Conservation (phyloP, 176 grass and related monocot genomes). For the Puya raimondii region DNA sequence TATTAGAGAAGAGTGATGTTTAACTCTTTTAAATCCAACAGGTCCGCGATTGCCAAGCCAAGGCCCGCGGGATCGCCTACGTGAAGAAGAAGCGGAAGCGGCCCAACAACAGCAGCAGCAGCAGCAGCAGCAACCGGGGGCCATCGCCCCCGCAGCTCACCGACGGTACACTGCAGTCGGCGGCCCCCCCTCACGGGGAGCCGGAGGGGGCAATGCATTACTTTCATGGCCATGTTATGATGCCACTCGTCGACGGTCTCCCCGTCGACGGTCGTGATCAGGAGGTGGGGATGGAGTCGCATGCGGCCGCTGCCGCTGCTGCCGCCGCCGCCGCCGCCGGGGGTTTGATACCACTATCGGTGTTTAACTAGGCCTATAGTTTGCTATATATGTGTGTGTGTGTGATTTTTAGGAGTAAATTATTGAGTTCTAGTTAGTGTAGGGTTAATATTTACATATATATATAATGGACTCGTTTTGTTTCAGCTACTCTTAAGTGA, state of each 20-base stretch:
- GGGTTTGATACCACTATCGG: slow-evolving; percentile 6
- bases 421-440: not conserved
- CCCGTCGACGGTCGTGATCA: not conserved
- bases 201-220: not conserved
- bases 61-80: slow-evolving; percentile 20
- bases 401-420: not conserved
- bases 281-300: not conserved
- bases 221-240: slow-evolving; percentile 2
- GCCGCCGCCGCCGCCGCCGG: not conserved
- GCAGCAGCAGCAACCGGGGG: not conserved
- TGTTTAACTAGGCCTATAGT: not conserved
- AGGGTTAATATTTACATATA: too few relatives aligned
- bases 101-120: not conserved
- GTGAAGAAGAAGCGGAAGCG: slow-evolving; percentile 9
- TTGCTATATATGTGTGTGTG: too few relatives aligned
- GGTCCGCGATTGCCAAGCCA: slow-evolving; percentile 9
- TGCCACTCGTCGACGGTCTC: not conserved
- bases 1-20: too few relatives aligned
- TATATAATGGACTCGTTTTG: too few relatives aligned
- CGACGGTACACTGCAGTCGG: not conserved
- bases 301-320: not conserved
- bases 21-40: too few relatives aligned
- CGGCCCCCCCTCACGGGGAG: not conserved
- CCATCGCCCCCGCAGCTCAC: not conserved
- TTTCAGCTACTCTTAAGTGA: too few relatives aligned